A percentile compares a stretch with the other conserved stretches of the same genome.
phyloP scores from a whole-genome alignment of 805 yeast genomes.

The Ascoidea asiatica region DNA sequence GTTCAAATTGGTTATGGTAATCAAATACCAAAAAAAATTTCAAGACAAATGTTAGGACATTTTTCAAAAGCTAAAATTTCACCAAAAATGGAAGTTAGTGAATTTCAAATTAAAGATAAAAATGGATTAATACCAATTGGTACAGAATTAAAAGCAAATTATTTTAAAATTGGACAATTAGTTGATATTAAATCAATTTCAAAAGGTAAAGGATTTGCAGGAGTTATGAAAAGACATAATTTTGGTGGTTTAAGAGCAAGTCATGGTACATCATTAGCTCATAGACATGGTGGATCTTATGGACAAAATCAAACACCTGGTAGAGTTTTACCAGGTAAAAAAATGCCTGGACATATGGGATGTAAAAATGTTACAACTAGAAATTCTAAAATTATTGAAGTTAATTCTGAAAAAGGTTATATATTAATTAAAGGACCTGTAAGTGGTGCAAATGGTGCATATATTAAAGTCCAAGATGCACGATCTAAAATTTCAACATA shows the following conservation, averaged over 20 bases:
- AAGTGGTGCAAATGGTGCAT: conserved; percentile 75
- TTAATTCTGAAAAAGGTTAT: conserved; percentile 71
- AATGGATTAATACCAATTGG: conserved; percentile 64
- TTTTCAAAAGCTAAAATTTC: conserved; percentile 69
- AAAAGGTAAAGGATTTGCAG: conserved; percentile 94
- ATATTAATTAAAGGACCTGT: conserved; percentile 79
- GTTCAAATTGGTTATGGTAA: conserved; percentile 80
- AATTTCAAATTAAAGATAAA: conserved; percentile 64
- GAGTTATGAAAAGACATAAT: conserved; percentile 94
- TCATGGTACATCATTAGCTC: conserved; percentile 90
- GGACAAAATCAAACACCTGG: conserved; percentile 96
- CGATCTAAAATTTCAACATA: conserved; percentile 25
- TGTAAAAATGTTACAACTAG: conserved; percentile 57
- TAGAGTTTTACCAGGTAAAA: conserved; percentile 90
- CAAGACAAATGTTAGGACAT: conserved; percentile 59
- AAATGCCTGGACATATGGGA: conserved; percentile 98
- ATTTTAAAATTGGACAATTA: conserved; percentile 68
- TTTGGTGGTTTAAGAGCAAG: conserved; percentile 84
- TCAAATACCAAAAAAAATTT: conserved; percentile 45
- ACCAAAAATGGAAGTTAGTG: conserved; percentile 65
- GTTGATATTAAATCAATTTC: conserved; percentile 71
- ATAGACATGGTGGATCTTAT: conserved; percentile 93
- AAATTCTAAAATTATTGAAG: conserved; percentile 64
- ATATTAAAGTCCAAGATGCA: conserved; percentile 70
- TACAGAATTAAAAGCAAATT: conserved; percentile 67